Percentiles rank a stretch among this genome's conserved stretches.
phyloP scores from a whole-genome alignment of 306 rosid species.

The Dicorynia guianensis region DNA sequence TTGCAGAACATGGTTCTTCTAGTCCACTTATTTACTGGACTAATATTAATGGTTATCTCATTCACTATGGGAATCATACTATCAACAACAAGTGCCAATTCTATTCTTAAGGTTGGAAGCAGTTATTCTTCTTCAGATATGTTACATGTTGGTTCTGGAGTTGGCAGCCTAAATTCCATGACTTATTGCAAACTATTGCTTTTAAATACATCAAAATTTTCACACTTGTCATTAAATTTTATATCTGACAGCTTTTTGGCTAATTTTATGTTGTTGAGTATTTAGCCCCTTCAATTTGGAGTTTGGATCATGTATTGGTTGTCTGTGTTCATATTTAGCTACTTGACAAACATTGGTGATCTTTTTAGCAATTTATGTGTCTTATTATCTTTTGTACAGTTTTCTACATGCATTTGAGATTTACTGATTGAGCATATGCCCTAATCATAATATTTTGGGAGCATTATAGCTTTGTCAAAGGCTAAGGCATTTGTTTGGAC shows the following conservation, averaged over 20 bases:
- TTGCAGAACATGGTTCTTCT: slow-evolving; percentile 90
- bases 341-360: not conserved
- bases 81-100: slow-evolving; percentile 73
- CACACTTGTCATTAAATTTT: not conserved
- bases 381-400: not conserved
- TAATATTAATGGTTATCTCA: slow-evolving; percentile 90
- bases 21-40: slow-evolving; percentile 87
- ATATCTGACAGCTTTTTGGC: not conserved
- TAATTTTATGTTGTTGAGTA: not conserved
- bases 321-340: not conserved
- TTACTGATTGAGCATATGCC: not conserved
- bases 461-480: too few species aligned
- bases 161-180: slow-evolving; percentile 24
- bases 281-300: too few species aligned
- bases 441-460: not conserved
- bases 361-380: not conserved
- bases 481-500: not conserved
- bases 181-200: slow-evolving; percentile 1
- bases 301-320: not conserved
- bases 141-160: not conserved
- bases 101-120: slow-evolving; percentile 81
- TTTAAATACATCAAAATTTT: not conserved
- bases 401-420: not conserved
- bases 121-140: slow-evolving; percentile 15
- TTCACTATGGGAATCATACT: slow-evolving; percentile 87